phyloP scores from a whole-genome alignment of 176 grass and related monocot species.

The Calamus simplicifolius region DNA sequence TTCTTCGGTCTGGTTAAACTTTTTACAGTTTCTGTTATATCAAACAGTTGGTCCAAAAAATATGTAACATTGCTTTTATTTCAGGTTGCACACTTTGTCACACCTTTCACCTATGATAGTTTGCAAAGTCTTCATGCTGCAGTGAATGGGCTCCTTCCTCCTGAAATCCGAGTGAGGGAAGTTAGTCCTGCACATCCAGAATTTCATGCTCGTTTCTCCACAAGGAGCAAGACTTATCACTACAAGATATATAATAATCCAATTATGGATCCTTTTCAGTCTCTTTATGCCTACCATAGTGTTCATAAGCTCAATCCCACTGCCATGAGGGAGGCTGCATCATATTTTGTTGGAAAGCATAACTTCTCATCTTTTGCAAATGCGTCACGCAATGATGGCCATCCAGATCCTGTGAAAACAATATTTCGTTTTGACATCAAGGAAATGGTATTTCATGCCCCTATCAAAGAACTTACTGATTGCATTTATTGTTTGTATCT shows the following conservation, averaged over 20 bases:
- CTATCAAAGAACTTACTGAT: too few relatives aligned
- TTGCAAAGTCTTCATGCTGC: conserved; percentile 69
- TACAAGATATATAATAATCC: conserved; percentile 90
- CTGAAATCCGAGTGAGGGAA: conserved; percentile 83
- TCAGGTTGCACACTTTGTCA: conserved; percentile 90
- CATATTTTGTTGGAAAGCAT: conserved; percentile 77
- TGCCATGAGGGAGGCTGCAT: conserved; percentile 72
- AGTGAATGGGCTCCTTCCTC: conserved; percentile 81
- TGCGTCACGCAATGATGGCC: conserved; percentile 56
- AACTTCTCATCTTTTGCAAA: conserved; percentile 92
- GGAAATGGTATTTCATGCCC: conserved; percentile 49
- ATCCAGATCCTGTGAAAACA: conserved; percentile 57
- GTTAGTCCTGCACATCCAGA: conserved; percentile 54
- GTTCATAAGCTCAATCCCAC: conserved; percentile 59
- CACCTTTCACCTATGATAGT: conserved; percentile 59
- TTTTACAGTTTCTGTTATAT: too few relatives aligned
- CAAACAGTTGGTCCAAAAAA: too few relatives aligned
- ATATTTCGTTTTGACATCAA: conserved; percentile 68
- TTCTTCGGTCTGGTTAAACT: too few relatives aligned
- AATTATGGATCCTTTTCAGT: conserved; percentile 82
- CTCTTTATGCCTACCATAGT: conserved; percentile 65
- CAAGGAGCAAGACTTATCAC: conserved; percentile 83
- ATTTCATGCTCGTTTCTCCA: conserved; percentile 81
- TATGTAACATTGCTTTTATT: not conserved
- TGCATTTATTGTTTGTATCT: too few relatives aligned